Evolutionary conservation across 495 filamentous ascomycete genomes (phyloP), one percentile per base, ranked within the genome.

Genomic region (Recurvomyces mirabilis): DNA sequence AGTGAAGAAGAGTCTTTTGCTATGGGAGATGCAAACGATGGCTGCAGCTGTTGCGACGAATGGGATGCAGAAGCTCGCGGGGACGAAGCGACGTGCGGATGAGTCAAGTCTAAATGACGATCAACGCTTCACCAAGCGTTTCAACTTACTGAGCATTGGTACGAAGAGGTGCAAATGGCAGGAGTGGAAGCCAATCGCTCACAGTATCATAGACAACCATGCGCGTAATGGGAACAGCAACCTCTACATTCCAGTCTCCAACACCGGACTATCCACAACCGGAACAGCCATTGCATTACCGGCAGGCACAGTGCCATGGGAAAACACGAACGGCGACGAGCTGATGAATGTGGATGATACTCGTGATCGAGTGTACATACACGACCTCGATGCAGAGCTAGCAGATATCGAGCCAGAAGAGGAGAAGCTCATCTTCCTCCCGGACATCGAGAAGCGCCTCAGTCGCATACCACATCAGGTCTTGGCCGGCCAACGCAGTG

Each of bases 271-370:
- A 7, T 12, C 25, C 25, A 15, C 19, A 31, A 42, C 19, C 23
- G 39, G 39, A 2, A 14, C 23, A 11, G 21, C 21, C 20, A 13
- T 9, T n/a, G 14, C 37, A 20, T 23, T 5, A 5, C 36, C 14
- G 5, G 15, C 11, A 14, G n/a, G 20, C 21, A n/a, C 15, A 5
- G 21, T 5, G n/a, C 21, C 12, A 15, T 5, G 13, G 7, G 5
- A 6, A 3, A 21, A 11, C 13, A 12, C 33, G 49, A n/a, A 9
- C 34, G 60, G 62, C n/a, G 63, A 71, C 46, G 80, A 88, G 52
- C 49, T 61, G 26, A 93, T 98, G 91, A 72, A 84, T 38, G 63
- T 96, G 40, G 91, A 98, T 65, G 80, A 94, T 60, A 81, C 87
- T 14, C 80, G 81, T 51, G 67, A 89, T 62, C 85, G 79, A 44